phyloP scores from a whole-genome alignment of 2,329 filamentous ascomycete genomes.

The Penicillium oxalicum region DNA sequence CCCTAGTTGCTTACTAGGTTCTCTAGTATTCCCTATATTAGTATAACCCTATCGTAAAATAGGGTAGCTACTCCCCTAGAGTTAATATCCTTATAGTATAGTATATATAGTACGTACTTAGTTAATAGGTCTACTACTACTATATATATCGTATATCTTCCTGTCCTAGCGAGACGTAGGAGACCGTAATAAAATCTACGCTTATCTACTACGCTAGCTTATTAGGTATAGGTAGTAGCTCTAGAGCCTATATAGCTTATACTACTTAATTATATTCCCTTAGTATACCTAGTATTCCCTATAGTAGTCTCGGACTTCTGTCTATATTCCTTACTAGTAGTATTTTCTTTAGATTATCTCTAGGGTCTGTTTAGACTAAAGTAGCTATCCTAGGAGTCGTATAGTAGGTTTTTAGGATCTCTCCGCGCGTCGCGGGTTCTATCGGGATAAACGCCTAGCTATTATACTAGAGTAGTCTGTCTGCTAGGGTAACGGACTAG shows the following conservation, averaged over 20 bases:
- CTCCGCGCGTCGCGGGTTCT: background rate
- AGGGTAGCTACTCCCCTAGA: no score
- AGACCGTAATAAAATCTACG: slow-evolving; percentile 1
- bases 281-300: background rate
- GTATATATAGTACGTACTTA: background rate
- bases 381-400: background rate
- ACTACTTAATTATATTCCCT: no score
- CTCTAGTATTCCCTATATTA: background rate
- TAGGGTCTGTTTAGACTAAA: no score
- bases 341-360: no score
- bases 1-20: background rate
- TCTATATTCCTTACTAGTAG: background rate
- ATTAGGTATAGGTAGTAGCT: background rate
- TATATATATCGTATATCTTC: background rate
- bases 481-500: no score
- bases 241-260: background rate
- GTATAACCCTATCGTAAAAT: background rate
- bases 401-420: background rate
- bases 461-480: no score
- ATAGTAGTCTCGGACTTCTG: background rate
- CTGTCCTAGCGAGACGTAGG: background rate
- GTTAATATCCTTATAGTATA: background rate
- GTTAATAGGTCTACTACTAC: background rate
- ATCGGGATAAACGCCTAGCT: no score
- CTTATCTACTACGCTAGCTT: background rate